Base-by-base conservation (phyloP, 148 eudicot species). In the Cornus kousa region DNA sequence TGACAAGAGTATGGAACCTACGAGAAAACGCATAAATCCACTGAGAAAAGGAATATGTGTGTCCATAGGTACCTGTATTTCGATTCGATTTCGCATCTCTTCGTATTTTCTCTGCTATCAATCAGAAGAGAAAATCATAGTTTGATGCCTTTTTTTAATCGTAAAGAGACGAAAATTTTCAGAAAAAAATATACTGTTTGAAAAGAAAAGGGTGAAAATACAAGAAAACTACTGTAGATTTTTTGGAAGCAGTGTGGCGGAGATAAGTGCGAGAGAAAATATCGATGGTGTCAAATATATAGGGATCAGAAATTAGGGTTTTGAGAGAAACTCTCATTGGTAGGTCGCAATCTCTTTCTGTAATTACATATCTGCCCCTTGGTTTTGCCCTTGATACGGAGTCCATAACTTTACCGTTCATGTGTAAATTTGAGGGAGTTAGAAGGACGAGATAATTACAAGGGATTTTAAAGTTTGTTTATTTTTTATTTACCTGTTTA, bases 11-110 rank as follows among this genome's bases (percentile, higher is more conserved):
- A 77, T 83, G 55, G 72, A 78, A 79, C 79, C 79, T 83, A 83
- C 82, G 85, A 83, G 85, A 83, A 83, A 83, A 79, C 68, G 82
- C 75, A 74, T 64, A 71, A 71, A 78, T 69, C 82, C 82, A 83
- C 60, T 10, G 72, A 11, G 5, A 65, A 31, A 35, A 3, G 28
- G 73, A 80, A 74, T 17, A 72, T 75, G 79, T 82, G 74, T 75
- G 85, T 83, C 85, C 85, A 83, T 64, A 83, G 65, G 79, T 65
- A 24, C 79, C 69, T n/a, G 16, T 10, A 19, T n/a, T 32, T 14
- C 6, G 2, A 57, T 9, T 78, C 78, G 10, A 74, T 83, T 74
- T 83, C 7, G 85, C 85, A 83, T 83, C 73, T 8, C 5, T 77
- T 74, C 72, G 40, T 43, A 62, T 64, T 70, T 78, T 59, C 82